Percentiles rank a stretch among this genome's conserved stretches.
These are phyloP conservation scores for Triticum dicoccoides DNA, from an alignment of 176 grass and related monocot species.

Conservation along the genomic window DNA sequence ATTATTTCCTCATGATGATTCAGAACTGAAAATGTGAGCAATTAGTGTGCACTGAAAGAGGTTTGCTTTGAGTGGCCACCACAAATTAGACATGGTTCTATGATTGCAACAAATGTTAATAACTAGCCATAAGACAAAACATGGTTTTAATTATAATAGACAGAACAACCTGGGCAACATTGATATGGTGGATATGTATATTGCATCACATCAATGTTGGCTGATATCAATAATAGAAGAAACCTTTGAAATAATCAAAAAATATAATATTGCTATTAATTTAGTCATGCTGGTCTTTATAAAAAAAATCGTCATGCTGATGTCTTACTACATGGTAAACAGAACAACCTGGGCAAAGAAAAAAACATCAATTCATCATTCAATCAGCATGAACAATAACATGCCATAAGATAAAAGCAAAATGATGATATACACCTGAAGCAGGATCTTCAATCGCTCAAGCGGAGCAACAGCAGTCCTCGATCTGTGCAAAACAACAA, in stretches of 20 bases:
- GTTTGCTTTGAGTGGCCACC: background rate
- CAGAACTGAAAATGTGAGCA: background rate
- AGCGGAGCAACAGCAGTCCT: conserved; percentile 99
- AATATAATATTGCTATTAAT: background rate
- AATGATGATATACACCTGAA: conserved; percentile 61
- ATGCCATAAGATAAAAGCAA: background rate
- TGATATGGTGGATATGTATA: background rate
- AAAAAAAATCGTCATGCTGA: too few species aligned
- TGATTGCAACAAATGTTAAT: background rate
- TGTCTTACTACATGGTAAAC: background rate
- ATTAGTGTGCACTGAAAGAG: background rate
- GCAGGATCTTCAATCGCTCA: conserved; percentile 90
- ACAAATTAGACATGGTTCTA: background rate
- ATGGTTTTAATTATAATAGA: background rate
- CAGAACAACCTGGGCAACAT: background rate
- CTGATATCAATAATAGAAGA: background rate
- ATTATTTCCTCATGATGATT: background rate
- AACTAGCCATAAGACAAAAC: background rate
- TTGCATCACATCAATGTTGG: background rate
- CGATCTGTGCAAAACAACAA: conserved; percentile 54
- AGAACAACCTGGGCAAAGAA: background rate
- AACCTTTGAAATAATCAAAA: background rate
- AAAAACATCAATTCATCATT: background rate
- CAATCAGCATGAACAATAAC: background rate
- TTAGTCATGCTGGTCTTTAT: background rate